Evolutionary conservation across 768 basidiomycete species (phyloP).

Genomic region (Pleurotus platypus): DNA sequence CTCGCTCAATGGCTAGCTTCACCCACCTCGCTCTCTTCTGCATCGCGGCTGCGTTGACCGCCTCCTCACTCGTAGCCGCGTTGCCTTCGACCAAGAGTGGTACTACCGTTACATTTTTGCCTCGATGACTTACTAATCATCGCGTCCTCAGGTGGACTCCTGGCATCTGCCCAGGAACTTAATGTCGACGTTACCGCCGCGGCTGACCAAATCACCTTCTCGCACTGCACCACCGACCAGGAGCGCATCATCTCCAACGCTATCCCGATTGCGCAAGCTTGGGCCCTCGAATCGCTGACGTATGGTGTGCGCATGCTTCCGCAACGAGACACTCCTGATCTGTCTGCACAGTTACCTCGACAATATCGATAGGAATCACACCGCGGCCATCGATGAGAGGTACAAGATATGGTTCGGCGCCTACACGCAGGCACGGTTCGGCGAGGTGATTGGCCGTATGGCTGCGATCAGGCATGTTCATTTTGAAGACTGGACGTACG

Average conservation of each 20-base stretch:
- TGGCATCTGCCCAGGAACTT: no score
- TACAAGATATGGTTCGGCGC: constrained; percentile 3
- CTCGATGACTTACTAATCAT: no score
- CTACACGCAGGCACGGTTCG: not conserved
- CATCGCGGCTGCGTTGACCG: no score
- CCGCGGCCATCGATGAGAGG: not conserved
- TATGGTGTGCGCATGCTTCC: not conserved
- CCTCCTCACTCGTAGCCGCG: no score
- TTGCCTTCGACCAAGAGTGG: no score
- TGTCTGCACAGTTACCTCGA: not conserved
- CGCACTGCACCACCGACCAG: not conserved
- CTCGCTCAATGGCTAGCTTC: no score
- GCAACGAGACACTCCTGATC: not conserved
- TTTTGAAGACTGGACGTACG: not conserved
- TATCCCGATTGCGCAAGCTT: not conserved
- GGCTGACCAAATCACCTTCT: no score
- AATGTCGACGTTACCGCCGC: no score
- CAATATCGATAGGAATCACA: not conserved
- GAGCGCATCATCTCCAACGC: not conserved
- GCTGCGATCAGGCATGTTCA: not conserved
- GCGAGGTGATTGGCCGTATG: not conserved
- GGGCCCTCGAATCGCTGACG: not conserved
- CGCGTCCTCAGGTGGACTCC: no score
- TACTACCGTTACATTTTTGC: no score
- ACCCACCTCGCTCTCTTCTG: no score